phyloP scores from a whole-genome alignment of 768 basidiomycete genomes.

The Boletellus ananas region DNA sequence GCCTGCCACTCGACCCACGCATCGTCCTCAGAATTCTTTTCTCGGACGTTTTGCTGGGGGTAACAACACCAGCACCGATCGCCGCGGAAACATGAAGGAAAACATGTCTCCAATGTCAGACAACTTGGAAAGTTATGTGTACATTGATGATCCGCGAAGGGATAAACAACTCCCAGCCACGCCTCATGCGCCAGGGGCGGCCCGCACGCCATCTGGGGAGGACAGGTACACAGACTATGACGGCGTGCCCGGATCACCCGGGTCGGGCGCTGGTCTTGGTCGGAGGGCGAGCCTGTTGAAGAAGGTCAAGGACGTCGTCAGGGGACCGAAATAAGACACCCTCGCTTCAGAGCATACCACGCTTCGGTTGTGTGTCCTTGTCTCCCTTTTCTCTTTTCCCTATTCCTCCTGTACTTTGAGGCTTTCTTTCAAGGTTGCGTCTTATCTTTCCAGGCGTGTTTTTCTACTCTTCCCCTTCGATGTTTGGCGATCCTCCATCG shows the following conservation, averaged over 20 bases:
- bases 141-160: slow-evolving; percentile 49
- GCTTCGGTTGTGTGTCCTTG: slow-evolving; percentile 5
- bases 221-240: slow-evolving; percentile 51
- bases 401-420: slow-evolving; percentile 7
- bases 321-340: slow-evolving; percentile 43
- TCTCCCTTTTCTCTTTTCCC: slow-evolving; percentile 2
- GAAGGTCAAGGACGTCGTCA: slow-evolving; percentile 72
- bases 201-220: slow-evolving; percentile 27
- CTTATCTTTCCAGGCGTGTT: background rate
- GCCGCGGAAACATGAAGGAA: slow-evolving; percentile 36
- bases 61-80: slow-evolving; percentile 26
- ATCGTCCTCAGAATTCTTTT: slow-evolving; percentile 71
- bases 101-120: slow-evolving; percentile 30
- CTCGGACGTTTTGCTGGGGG: slow-evolving; percentile 62
- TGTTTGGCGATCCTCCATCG: slow-evolving; percentile 1
- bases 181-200: slow-evolving; percentile 29
- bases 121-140: slow-evolving; percentile 56
- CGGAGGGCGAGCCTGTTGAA: slow-evolving; percentile 77
- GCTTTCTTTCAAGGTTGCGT: slow-evolving; percentile 3
- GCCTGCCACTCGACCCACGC: slow-evolving; percentile 49
- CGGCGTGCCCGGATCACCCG: slow-evolving; percentile 33
- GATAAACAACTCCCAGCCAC: slow-evolving; percentile 55
- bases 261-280: slow-evolving; percentile 45
- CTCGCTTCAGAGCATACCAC: slow-evolving; percentile 4
- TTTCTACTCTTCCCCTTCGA: background rate